Percentiles rank a stretch among this genome's conserved stretches.
Evolutionary conservation across 108 stramenopile genomes (phyloP).

Genomic region (Schizochytrium sp.): DNA sequence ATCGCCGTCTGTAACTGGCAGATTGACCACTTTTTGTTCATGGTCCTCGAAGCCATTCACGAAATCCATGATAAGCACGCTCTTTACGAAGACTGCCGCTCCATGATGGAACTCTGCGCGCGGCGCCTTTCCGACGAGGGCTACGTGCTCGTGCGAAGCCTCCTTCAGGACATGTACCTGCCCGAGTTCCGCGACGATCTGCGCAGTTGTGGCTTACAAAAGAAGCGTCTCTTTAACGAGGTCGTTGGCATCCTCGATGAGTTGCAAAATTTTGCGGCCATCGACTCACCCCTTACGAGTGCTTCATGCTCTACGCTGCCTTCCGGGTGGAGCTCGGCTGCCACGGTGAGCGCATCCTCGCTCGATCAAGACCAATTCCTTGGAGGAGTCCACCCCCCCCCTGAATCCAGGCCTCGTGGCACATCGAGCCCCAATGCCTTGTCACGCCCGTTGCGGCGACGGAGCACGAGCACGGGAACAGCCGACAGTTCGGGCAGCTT

Average conservation of each 20-base stretch:
- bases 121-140: neutral
- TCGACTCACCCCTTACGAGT: neutral
- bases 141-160: neutral
- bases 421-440: neutral
- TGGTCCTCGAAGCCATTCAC: neutral
- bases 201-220: neutral
- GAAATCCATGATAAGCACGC: neutral
- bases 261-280: neutral
- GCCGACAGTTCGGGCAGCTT: neutral
- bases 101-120: neutral
- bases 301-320: neutral
- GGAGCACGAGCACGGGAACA: neutral
- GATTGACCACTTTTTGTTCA: neutral
- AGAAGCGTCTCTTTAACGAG: neutral
- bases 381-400: neutral
- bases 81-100: neutral
- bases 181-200: conserved; percentile 9
- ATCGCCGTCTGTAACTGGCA: neutral
- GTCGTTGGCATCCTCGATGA: neutral
- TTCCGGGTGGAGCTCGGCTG: neutral
- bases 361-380: neutral
- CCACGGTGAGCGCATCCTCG: neutral
- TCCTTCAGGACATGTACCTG: neutral
- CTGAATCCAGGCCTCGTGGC: neutral
- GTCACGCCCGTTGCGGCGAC: neutral